These are phyloP conservation scores for Infundibulicybe gibba DNA, from an alignment of 768 basidiomycete species.

Conservation along the genomic window DNA sequence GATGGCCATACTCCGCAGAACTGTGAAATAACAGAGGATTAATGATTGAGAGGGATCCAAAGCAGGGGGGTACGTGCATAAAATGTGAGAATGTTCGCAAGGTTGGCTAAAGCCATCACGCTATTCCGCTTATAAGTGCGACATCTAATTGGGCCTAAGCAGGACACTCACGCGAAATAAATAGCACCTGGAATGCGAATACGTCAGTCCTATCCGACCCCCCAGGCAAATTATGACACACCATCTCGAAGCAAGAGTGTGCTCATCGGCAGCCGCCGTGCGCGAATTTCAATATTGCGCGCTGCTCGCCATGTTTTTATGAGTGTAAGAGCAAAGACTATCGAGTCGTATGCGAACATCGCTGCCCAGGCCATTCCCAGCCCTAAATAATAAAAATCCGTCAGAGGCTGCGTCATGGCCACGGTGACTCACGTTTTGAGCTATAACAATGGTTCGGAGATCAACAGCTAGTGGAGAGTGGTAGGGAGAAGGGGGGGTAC, in stretches of 20 bases:
- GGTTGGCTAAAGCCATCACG: conserved; percentile 47
- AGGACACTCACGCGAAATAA: conserved; percentile 46
- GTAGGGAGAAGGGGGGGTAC: conserved; percentile 15
- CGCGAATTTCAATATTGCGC: conserved; percentile 15
- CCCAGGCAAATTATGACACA: conserved; percentile 16
- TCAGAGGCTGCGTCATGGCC: neutral
- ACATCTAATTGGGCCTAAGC: neutral
- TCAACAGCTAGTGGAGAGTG: no score
- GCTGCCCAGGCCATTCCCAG: conserved; percentile 45
- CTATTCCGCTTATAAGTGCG: conserved; percentile 18
- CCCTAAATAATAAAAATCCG: conserved; percentile 13
- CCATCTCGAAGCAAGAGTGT: conserved; percentile 47
- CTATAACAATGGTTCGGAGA: conserved; percentile 3
- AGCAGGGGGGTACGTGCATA: no score
- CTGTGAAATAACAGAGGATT: no score
- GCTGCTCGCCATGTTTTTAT: conserved; percentile 37
- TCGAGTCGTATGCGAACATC: conserved; percentile 42
- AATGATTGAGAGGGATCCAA: no score
- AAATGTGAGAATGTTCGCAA: conserved; percentile 40
- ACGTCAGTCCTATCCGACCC: neutral
- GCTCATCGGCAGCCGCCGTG: conserved; percentile 25
- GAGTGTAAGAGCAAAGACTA: conserved; percentile 44
- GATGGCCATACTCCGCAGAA: no score
- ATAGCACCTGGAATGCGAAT: conserved; percentile 35
- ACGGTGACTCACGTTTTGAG: conserved; percentile 10